phyloP scores from a whole-genome alignment of 1,284 basidiomycete species.

The Ustilago loliicola region DNA sequence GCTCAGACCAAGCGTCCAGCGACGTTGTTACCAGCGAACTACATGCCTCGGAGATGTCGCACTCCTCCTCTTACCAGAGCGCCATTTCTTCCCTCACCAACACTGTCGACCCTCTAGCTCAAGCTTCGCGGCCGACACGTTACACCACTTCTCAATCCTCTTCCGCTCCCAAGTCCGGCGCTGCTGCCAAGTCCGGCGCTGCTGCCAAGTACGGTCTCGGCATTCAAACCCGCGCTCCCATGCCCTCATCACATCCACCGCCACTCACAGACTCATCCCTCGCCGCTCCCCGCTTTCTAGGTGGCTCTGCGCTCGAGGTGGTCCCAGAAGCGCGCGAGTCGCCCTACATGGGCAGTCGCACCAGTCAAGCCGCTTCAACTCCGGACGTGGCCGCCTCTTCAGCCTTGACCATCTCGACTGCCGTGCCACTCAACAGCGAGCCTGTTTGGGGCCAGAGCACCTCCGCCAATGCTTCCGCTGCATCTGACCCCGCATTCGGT shows the following conservation, averaged over 20 bases:
- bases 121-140: conserved; percentile 3
- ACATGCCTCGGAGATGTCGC: conserved; percentile 22
- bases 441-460: conserved; percentile 46
- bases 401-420: conserved; percentile 29
- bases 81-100: conserved; percentile 23
- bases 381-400: conserved; percentile 18
- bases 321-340: conserved; percentile 43
- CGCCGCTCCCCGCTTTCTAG: conserved; percentile 15
- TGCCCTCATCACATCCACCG: conserved; percentile 6
- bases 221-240: conserved; percentile 22
- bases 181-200: conserved; percentile 16
- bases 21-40: conserved; percentile 13
- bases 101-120: conserved; percentile 9
- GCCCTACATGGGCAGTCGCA: conserved; percentile 29
- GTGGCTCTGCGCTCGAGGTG: conserved; percentile 25
- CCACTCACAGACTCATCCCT: conserved; percentile 5
- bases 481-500: conserved; percentile 12
- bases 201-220: conserved; percentile 33
- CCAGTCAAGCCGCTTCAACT: conserved; percentile 23
- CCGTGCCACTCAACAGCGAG: conserved; percentile 29
- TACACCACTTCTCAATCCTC: neutral
- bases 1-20: conserved; percentile 23
- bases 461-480: conserved; percentile 1
- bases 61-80: conserved; percentile 34
- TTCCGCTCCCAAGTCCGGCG: neutral